A percentile compares a stretch with the other conserved stretches of the same genome.
Evolutionary conservation across 345 rosid species (phyloP).

Genomic region (Aquilaria malaccensis): DNA sequence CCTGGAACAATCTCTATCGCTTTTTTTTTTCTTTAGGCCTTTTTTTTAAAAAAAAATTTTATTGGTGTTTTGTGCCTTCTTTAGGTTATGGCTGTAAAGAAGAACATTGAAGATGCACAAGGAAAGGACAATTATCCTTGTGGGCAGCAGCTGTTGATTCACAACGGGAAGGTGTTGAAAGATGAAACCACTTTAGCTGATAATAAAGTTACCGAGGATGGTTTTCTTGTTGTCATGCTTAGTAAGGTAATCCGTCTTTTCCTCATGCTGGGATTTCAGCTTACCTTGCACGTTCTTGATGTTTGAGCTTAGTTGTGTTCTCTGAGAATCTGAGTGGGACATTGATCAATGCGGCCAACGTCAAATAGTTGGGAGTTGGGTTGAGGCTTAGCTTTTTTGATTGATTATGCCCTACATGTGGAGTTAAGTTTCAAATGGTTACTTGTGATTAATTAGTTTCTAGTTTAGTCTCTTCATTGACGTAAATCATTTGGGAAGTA

Average conservation of each 20-base stretch:
- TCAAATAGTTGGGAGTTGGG: too few species aligned
- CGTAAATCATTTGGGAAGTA: too few species aligned
- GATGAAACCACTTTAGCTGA: slow-evolving; percentile 86
- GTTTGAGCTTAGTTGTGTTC: too few species aligned
- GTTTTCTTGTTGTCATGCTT: slow-evolving; percentile 98
- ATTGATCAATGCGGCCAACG: too few species aligned
- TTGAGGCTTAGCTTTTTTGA: too few species aligned
- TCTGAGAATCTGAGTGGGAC: too few species aligned
- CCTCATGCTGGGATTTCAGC: neutral
- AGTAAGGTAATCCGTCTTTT: slow-evolving; percentile 58
- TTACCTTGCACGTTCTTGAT: too few species aligned
- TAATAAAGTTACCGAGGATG: slow-evolving; percentile 85
- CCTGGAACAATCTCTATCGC: neutral
- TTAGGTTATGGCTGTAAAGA: slow-evolving; percentile 97
- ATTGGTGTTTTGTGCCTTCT: neutral
- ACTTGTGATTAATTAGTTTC: too few species aligned
- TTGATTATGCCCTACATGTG: too few species aligned
- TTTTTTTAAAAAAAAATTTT: slow-evolving; percentile 4
- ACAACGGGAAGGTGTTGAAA: slow-evolving; percentile 95
- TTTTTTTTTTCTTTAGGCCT: neutral
- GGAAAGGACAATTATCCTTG: slow-evolving; percentile 97
- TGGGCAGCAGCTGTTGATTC: slow-evolving; percentile 89
- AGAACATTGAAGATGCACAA: slow-evolving; percentile 88
- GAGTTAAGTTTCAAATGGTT: too few species aligned
- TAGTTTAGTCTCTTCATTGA: too few species aligned